Percentiles rank a stretch among this genome's conserved stretches.
Evolutionary conservation across 2,329 filamentous ascomycete genomes (phyloP).

Genomic region (Ophiostoma ulmi): DNA sequence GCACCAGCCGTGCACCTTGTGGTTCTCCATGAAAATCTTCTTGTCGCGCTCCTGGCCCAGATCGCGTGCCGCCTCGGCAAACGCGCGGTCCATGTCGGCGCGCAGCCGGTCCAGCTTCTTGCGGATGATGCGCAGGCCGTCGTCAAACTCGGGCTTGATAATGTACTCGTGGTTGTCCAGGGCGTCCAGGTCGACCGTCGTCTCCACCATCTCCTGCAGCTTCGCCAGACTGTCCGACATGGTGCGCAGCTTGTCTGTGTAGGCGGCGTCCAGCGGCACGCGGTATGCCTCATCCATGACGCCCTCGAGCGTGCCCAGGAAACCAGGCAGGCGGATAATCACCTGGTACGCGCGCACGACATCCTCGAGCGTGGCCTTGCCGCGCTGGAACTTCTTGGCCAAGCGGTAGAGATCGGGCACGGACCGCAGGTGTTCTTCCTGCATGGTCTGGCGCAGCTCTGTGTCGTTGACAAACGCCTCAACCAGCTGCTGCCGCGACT

Average conservation of each 20-base stretch:
- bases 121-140: conserved; percentile 77
- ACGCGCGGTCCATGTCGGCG: conserved; percentile 77
- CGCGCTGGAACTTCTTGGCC: conserved; percentile 90
- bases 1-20: conserved; percentile 93
- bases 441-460: conserved; percentile 88
- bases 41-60: conserved; percentile 92
- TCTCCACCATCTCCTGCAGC: conserved; percentile 96
- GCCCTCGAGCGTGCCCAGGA: conserved; percentile 80
- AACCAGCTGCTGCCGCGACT: conserved; percentile 86
- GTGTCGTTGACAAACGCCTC: conserved; percentile 93
- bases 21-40: conserved; percentile 96
- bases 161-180: conserved; percentile 97
- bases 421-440: conserved; percentile 88
- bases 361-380: conserved; percentile 86
- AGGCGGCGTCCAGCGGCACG: conserved; percentile 77
- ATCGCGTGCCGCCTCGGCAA: conserved; percentile 69
- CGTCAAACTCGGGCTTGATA: conserved; percentile 97
- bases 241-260: conserved; percentile 75
- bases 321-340: conserved; percentile 82
- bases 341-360: conserved; percentile 95
- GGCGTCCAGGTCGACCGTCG: conserved; percentile 91
- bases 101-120: conserved; percentile 84
- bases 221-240: conserved; percentile 75
- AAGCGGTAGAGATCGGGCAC: conserved; percentile 92
- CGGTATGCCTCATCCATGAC: conserved; percentile 96